phyloP scores from a whole-genome alignment of 139 green algal species.

The Volvox africanus region DNA sequence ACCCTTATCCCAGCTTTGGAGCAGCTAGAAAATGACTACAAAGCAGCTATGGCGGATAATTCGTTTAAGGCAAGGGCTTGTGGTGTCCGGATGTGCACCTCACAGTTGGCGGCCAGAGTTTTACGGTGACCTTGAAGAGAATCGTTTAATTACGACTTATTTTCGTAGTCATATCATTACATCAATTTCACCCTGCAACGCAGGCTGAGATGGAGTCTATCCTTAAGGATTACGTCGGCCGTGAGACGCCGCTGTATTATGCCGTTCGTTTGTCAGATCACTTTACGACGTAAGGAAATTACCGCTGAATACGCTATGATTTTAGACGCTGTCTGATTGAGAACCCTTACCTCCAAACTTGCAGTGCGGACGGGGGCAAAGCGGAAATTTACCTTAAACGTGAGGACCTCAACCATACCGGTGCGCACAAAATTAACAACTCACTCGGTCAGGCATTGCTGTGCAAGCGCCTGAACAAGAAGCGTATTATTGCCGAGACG shows the following conservation, averaged over 20 bases:
- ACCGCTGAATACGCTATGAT: too few relatives aligned
- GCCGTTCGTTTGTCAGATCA: constrained; percentile 92
- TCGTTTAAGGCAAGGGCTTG: constrained; percentile 75
- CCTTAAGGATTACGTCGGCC: constrained; percentile 97
- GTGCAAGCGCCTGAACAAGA: constrained; percentile 94
- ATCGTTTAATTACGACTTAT: background rate
- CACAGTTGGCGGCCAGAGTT: background rate
- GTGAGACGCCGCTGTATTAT: constrained; percentile 94
- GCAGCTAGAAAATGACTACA: constrained; percentile 90
- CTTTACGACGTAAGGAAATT: constrained; percentile 70
- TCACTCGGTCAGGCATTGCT: constrained; percentile 95
- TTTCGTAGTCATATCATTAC: background rate
- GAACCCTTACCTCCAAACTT: background rate
- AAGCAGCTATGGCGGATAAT: constrained; percentile 73
- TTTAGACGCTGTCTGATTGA: too few relatives aligned
- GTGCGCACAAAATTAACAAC: constrained; percentile 99
- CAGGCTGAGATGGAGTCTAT: constrained; percentile 90
- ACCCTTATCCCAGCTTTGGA: constrained; percentile 94
- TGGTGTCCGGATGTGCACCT: background rate
- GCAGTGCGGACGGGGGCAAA: constrained; percentile 66
- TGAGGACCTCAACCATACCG: constrained; percentile 99
- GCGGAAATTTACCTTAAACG: constrained; percentile 97
- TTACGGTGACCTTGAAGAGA: background rate
- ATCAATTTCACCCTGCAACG: background rate
- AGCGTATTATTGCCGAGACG: constrained; percentile 98